Percentiles rank a stretch among this genome's conserved stretches.
phyloP scores from a whole-genome alignment of 495 filamentous ascomycete genomes.

The Pyrenopolyporus hunteri region DNA sequence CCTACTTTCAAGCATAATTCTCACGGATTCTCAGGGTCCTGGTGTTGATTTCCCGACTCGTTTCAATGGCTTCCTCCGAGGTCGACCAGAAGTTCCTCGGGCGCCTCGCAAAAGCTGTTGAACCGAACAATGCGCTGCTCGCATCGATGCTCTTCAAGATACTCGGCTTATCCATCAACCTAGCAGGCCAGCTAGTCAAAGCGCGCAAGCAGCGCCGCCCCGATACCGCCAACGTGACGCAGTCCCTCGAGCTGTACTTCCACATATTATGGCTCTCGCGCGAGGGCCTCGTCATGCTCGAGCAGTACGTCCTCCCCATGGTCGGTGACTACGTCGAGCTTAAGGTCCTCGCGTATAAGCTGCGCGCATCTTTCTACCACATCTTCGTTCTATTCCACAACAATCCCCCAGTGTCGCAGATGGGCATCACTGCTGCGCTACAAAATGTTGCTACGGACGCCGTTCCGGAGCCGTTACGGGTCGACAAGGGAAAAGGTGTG shows the following conservation, averaged over 20 bases:
- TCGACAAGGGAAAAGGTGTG: slow-evolving; percentile 55
- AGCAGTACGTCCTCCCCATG: slow-evolving; percentile 84
- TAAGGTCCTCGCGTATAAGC: slow-evolving; percentile 87
- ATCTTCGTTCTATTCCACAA: slow-evolving; percentile 98
- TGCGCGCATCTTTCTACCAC: slow-evolving; percentile 93
- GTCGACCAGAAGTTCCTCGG: slow-evolving; percentile 97
- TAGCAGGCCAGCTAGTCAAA: slow-evolving; percentile 81
- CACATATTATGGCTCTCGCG: slow-evolving; percentile 96
- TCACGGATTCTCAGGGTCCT: slow-evolving; percentile 13
- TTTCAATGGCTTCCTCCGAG: slow-evolving; percentile 87
- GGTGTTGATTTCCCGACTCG: not conserved
- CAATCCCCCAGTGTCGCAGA: slow-evolving; percentile 54
- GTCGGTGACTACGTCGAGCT: slow-evolving; percentile 72
- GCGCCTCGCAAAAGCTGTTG: slow-evolving; percentile 77
- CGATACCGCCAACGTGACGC: slow-evolving; percentile 67
- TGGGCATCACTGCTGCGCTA: slow-evolving; percentile 41
- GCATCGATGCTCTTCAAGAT: slow-evolving; percentile 85
- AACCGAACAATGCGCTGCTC: slow-evolving; percentile 73
- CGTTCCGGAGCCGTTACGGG: slow-evolving; percentile 33
- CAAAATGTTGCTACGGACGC: not conserved
- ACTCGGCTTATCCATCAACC: slow-evolving; percentile 85
- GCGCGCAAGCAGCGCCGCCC: slow-evolving; percentile 84
- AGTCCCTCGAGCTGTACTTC: slow-evolving; percentile 82
- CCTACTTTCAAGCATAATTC: not conserved
- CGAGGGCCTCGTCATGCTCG: slow-evolving; percentile 85